Base-by-base conservation (phyloP, 2,329 filamentous ascomycete genomes). In the Fusarium annulatum region DNA sequence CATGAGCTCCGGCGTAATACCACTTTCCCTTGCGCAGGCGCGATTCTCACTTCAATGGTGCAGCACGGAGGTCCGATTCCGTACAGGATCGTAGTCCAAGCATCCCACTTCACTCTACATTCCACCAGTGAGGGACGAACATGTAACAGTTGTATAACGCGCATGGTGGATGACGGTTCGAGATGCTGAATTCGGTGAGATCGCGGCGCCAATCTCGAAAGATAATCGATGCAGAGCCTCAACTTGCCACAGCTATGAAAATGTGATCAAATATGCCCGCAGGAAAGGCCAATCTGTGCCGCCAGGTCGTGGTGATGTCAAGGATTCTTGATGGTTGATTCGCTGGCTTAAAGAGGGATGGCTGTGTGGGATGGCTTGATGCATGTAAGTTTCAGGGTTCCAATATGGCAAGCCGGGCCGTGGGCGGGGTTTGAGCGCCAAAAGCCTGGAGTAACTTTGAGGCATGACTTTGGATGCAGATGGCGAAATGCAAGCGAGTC, bases 381-480 rank as follows among this genome's bases (percentile, higher is more conserved):
- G 75, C 75, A 77, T 66, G 63, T 57, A 38, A 65, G 41, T 67
- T 61, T 65, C 58, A 41, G 56, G 52, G 39, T 59, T 64, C 68
- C 61, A 67, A 69, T 48, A 41, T 63, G 64, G 71, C 43, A 63
- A 68, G 69, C 74, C 67, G 75, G 67, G 70, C 72, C 69, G 76
- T 73, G 74, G 72, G 76, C 67, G 68, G 76, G 72, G 76, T 53
- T 59, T 56, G 56, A 61, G 62, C 62, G 51, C 53, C 56, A 52
- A 67, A 55, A 61, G 46, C 46, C 69, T 66, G 48, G 33, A 64
- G 56, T 49, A 52, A 66, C 67, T 64, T 65, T 59, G 69, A 74
- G 41, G 73, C 73, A 74, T 78, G 76, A 72, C 71, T 74, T 39
- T 55, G 39, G 49, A 65, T 67, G 67, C 68, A 73, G 56, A 78